These are phyloP conservation scores for Aureobasidium zeae DNA, from an alignment of 2,329 filamentous ascomycete genomes.

Conservation along the genomic window DNA sequence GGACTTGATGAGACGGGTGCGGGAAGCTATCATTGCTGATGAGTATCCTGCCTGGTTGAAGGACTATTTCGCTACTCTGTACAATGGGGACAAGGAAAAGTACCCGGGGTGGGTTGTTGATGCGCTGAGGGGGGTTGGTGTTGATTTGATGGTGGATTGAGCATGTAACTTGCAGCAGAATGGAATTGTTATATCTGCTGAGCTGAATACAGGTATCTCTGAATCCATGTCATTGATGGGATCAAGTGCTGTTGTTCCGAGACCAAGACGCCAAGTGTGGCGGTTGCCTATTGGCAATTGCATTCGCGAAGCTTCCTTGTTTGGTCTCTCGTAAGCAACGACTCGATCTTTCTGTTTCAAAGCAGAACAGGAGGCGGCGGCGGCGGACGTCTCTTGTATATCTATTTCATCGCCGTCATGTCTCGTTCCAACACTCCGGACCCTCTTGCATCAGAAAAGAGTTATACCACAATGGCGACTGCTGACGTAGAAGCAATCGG, in stretches of 20 bases:
- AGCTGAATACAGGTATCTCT: too few relatives aligned
- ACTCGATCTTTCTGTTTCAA: too few relatives aligned
- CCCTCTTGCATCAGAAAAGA: conserved; percentile 32
- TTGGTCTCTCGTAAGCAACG: too few relatives aligned
- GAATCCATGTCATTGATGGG: too few relatives aligned
- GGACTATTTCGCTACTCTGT: conserved; percentile 67
- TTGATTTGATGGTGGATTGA: conserved; percentile 53
- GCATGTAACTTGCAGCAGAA: background rate
- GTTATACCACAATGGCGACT: conserved; percentile 64
- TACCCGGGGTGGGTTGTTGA: conserved; percentile 80
- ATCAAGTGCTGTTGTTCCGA: too few relatives aligned
- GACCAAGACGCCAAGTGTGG: too few relatives aligned
- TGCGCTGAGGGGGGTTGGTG: conserved; percentile 67
- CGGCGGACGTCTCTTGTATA: too few relatives aligned
- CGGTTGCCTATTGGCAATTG: too few relatives aligned
- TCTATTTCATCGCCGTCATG: conserved; percentile 18
- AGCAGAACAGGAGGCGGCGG: too few relatives aligned
- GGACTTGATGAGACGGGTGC: conserved; percentile 65
- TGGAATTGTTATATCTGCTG: too few relatives aligned
- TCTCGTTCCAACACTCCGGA: conserved; percentile 38
- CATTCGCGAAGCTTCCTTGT: too few relatives aligned
- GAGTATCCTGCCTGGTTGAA: conserved; percentile 68
- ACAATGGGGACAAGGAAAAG: conserved; percentile 51
- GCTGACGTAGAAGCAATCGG: conserved; percentile 78
- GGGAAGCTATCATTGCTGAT: conserved; percentile 73